A percentile compares a stretch with the other conserved stretches of the same genome.
Evolutionary conservation across 176 grass and related monocot species (phyloP).

Genomic region (Oryza glumipatula): DNA sequence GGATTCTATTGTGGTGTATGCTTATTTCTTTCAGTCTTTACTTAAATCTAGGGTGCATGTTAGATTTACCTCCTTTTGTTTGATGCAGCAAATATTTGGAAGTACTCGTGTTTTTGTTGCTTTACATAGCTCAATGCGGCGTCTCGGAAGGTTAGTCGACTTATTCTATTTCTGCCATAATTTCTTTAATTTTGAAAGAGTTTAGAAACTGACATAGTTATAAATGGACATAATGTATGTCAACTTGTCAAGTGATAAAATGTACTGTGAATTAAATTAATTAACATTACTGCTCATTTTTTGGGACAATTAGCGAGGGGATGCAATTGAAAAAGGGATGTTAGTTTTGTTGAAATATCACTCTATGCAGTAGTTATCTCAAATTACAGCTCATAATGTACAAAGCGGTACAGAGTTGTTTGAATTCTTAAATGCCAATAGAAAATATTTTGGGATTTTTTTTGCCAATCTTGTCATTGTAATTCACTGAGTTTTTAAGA

Average conservation of each 20-base stretch:
- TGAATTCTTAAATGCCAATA: neutral
- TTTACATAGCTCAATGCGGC: slow-evolving; percentile 85
- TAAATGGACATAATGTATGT: slow-evolving; percentile 33
- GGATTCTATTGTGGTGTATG: neutral
- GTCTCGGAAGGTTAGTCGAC: slow-evolving; percentile 62
- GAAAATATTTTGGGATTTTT: neutral
- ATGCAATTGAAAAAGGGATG: neutral
- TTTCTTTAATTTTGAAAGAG: slow-evolving; percentile 23
- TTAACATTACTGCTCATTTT: slow-evolving; percentile 5
- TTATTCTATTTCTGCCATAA: slow-evolving; percentile 13
- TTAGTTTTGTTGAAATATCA: slow-evolving; percentile 22
- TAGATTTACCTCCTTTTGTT: slow-evolving; percentile 26
- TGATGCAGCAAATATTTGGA: slow-evolving; percentile 84
- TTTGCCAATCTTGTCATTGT: neutral
- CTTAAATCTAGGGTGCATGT: slow-evolving; percentile 26
- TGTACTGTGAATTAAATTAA: slow-evolving; percentile 2
- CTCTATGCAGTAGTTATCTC: neutral
- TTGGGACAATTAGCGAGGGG: neutral
- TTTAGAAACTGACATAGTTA: slow-evolving; percentile 22
- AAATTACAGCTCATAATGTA: neutral
- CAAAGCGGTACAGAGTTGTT: neutral
- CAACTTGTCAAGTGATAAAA: slow-evolving; percentile 8
- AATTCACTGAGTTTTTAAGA: neutral
- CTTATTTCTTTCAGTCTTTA: neutral
- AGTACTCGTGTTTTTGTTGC: slow-evolving; percentile 87